Conservation (phyloP, 352 stramenopile species). For the Globisporangium uncinulatum region DNA sequence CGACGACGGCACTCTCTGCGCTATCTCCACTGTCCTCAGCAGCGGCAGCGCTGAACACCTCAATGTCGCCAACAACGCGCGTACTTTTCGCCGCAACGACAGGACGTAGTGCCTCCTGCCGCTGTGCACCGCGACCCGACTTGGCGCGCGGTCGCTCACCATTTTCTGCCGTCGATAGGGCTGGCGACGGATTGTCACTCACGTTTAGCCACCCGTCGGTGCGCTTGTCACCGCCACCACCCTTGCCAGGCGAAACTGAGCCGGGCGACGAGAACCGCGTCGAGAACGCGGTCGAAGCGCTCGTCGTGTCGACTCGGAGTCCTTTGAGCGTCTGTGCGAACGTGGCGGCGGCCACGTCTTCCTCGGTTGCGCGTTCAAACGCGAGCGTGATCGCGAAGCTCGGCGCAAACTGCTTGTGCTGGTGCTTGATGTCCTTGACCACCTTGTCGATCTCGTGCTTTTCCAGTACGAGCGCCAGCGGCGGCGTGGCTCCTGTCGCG, state of each 20-base stretch:
- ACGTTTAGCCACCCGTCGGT: constrained; percentile 5
- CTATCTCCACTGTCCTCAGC: neutral
- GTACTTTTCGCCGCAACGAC: neutral
- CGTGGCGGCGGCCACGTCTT: constrained; percentile 17
- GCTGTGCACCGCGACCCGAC: constrained; percentile 4
- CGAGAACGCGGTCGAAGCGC: constrained; percentile 2
- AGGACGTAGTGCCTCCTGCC: neutral
- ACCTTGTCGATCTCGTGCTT: constrained; percentile 73
- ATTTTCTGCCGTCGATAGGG: neutral
- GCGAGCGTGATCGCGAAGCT: constrained; percentile 42
- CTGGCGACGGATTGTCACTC: constrained; percentile 1
- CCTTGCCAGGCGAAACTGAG: constrained; percentile 7
- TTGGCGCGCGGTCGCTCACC: constrained; percentile 7
- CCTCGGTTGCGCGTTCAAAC: constrained; percentile 33
- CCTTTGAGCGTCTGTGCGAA: constrained; percentile 6
- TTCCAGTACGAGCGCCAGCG: constrained; percentile 28
- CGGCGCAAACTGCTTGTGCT: constrained; percentile 53
- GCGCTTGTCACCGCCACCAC: constrained; percentile 14
- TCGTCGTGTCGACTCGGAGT: constrained; percentile 3
- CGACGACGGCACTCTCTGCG: neutral
- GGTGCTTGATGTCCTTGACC: constrained; percentile 61
- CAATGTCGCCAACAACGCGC: neutral
- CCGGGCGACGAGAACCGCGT: constrained; percentile 6
- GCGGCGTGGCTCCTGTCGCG: constrained; percentile 1
- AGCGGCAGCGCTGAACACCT: constrained; percentile 8